These are phyloP conservation scores for Prunus yedoensis DNA, from an alignment of 331 rosid species.

Conservation along the genomic window DNA sequence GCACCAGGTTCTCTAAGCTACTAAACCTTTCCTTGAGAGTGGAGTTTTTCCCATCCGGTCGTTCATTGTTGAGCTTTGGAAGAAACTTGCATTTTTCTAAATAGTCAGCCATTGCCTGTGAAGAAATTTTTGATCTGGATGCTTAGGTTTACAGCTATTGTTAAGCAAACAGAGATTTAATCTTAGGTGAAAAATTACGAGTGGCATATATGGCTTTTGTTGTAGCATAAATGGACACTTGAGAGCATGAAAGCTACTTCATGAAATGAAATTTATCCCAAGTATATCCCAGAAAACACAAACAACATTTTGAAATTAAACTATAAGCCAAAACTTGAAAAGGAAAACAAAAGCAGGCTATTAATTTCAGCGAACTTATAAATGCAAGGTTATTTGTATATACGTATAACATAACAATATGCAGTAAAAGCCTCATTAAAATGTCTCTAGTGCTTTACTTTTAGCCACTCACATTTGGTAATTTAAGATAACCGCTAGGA, in stretches of 20 bases:
- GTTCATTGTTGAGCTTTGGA: constrained; percentile 86
- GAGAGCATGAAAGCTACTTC: neutral
- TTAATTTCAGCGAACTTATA: neutral
- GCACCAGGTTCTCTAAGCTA: constrained; percentile 80
- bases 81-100: constrained; percentile 71
- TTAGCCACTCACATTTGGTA: constrained; percentile 75
- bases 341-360: constrained; percentile 8
- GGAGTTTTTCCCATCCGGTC: constrained; percentile 56
- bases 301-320: neutral
- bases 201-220: neutral
- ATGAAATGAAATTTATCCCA: neutral
- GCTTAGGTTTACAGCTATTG: constrained; percentile 7
- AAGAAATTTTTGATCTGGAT: constrained; percentile 18
- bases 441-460: neutral
- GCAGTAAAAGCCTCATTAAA: neutral
- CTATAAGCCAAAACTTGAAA: neutral
- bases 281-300: neutral
- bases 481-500: constrained; percentile 89
- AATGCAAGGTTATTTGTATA: neutral
- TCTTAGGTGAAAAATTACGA: neutral
- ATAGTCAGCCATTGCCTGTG: constrained; percentile 70
- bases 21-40: constrained; percentile 71
- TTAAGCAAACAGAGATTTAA: neutral
- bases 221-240: neutral
- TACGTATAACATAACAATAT: neutral